Evolutionary conservation across 768 basidiomycete genomes (phyloP).

Genomic region (Suillus americanus): DNA sequence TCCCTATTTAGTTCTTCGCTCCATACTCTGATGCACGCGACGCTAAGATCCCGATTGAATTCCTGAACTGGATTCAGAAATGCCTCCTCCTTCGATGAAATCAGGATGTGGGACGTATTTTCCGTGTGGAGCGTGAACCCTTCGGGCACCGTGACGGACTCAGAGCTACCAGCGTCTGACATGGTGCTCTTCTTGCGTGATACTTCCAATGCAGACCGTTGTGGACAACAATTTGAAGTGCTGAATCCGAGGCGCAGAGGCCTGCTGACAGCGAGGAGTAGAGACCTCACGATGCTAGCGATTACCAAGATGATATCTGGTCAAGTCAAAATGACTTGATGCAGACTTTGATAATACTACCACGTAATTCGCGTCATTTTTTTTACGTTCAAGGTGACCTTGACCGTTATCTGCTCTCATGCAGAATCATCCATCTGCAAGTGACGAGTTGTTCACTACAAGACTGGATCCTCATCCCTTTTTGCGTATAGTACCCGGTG

Average conservation of each 20-base stretch:
- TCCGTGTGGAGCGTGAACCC: conserved; percentile 81
- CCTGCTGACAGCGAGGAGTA: conserved; percentile 20
- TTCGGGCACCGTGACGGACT: conserved; percentile 52
- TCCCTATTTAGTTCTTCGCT: conserved; percentile 65
- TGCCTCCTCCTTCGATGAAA: conserved; percentile 70
- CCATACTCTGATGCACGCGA: conserved; percentile 90
- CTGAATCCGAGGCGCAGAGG: conserved; percentile 27
- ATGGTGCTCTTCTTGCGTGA: conserved; percentile 2
- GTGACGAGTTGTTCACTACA: background rate
- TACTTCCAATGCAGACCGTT: background rate
- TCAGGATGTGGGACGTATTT: conserved; percentile 77
- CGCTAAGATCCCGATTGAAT: conserved; percentile 93
- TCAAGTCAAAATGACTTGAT: background rate
- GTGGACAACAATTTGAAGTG: background rate
- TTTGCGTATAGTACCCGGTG: conserved; percentile 38
- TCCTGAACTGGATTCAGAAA: conserved; percentile 98
- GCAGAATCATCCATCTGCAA: conserved; percentile 6
- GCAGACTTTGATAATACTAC: background rate
- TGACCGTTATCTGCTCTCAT: background rate
- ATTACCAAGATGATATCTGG: conserved; percentile 10
- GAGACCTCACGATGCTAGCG: conserved; percentile 19
- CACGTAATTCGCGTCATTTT: background rate
- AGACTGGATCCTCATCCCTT: background rate
- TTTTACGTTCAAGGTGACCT: background rate
- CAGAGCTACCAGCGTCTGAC: conserved; percentile 5